These are phyloP conservation scores for Backusella luteola DNA, from an alignment of 192 early-diverging fungal genomes.

Conservation along the genomic window DNA sequence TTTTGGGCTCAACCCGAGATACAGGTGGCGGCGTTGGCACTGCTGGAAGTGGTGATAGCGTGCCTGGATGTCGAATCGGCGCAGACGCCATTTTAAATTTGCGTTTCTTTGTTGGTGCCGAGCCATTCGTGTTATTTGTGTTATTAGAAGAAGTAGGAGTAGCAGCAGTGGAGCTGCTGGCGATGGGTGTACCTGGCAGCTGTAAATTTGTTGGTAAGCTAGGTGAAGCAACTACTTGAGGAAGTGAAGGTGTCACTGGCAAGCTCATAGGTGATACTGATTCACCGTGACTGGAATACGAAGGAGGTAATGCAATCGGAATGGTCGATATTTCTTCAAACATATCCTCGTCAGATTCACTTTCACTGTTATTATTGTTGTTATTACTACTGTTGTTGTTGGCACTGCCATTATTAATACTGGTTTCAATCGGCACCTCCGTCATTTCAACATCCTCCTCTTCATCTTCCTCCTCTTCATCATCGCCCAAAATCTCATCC, in stretches of 20 bases:
- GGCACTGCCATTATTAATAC: not conserved
- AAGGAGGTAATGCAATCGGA: not conserved
- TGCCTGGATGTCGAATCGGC: conserved; percentile 21
- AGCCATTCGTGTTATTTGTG: conserved; percentile 15
- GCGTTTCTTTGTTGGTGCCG: conserved; percentile 7
- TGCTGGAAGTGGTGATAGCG: conserved; percentile 1
- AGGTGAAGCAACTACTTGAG: not conserved
- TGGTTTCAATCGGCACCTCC: not conserved
- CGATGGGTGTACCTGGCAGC: conserved; percentile 20
- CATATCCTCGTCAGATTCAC: conserved; percentile 29
- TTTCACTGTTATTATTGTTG: conserved; percentile 17
- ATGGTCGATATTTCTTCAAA: conserved; percentile 21
- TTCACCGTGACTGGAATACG: not conserved
- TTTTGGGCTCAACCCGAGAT: conserved; percentile 5
- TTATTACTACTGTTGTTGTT: not conserved
- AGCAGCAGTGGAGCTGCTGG: not conserved
- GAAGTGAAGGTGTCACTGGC: not conserved
- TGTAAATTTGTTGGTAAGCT: conserved; percentile 13
- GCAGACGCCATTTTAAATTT: conserved; percentile 26
- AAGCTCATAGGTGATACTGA: conserved; percentile 3
- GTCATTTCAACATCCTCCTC: not conserved
- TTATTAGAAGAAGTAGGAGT: conserved; percentile 4
- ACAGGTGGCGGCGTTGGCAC: not conserved
- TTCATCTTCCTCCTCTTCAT: not conserved
- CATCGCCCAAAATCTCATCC: conserved; percentile 4